Percentiles rank a stretch among this genome's conserved stretches.
phyloP scores from a whole-genome alignment of 75 land plant genomes.

The Sequoia sempervirens region DNA sequence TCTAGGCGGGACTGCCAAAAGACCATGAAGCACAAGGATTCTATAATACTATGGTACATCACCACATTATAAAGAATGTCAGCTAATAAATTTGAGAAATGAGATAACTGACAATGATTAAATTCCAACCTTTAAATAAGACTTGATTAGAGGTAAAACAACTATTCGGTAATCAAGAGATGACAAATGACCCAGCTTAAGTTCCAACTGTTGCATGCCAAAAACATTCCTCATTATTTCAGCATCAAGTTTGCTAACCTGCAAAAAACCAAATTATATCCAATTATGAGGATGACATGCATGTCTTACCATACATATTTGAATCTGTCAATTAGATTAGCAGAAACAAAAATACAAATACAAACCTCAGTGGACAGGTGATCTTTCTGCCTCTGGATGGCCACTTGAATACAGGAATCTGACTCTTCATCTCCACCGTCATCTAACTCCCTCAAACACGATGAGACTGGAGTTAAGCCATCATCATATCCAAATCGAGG shows the following conservation, averaged over 20 bases:
- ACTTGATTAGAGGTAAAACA: slow-evolving; percentile 62
- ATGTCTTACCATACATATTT: neutral
- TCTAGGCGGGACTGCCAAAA: slow-evolving; percentile 58
- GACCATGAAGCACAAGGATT: neutral
- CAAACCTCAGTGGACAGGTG: slow-evolving; percentile 74
- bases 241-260: slow-evolving; percentile 78
- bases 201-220: slow-evolving; percentile 63
- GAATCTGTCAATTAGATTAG: neutral
- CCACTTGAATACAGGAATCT: slow-evolving; percentile 60
- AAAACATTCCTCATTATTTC: slow-evolving; percentile 54
- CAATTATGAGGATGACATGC: neutral
- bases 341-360: neutral
- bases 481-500: slow-evolving; percentile 63
- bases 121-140: slow-evolving; percentile 56
- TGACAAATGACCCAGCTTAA: slow-evolving; percentile 51
- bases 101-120: neutral
- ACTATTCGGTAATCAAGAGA: slow-evolving; percentile 64
- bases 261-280: slow-evolving; percentile 11
- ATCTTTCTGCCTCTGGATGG: slow-evolving; percentile 76
- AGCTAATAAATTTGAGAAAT: neutral
- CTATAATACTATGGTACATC: neutral
- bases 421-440: slow-evolving; percentile 55
- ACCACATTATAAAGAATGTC: neutral
- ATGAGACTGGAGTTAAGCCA: slow-evolving; percentile 27
- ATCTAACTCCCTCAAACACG: slow-evolving; percentile 63